These are phyloP conservation scores for Backusella tuberculispora DNA, from an alignment of 192 early-diverging fungal species.

Conservation along the genomic window DNA sequence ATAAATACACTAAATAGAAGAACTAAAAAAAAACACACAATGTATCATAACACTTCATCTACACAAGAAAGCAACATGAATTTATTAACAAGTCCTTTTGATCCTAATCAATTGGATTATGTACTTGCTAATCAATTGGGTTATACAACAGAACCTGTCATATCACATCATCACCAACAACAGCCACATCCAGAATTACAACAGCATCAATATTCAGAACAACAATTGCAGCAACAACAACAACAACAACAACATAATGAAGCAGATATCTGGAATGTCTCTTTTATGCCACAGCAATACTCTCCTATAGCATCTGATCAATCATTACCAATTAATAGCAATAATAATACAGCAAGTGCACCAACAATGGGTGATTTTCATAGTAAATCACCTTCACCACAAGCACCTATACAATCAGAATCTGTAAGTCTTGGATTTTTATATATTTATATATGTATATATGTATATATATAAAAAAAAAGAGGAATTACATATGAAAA, in stretches of 20 bases:
- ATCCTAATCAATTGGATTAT: background rate
- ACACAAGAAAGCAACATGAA: slow-evolving; percentile 6
- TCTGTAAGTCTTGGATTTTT: too few species aligned
- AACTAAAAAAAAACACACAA: too few species aligned
- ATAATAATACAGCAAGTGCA: background rate
- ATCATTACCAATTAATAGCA: background rate
- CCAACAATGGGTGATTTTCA: background rate
- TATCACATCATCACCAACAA: too few species aligned
- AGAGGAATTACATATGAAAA: too few species aligned
- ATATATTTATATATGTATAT: too few species aligned
- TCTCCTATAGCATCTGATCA: background rate
- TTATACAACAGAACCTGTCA: background rate
- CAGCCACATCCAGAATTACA: background rate
- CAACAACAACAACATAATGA: background rate
- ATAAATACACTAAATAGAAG: background rate
- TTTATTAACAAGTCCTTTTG: slow-evolving; percentile 16
- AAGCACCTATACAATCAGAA: background rate
- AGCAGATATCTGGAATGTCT: slow-evolving; percentile 3
- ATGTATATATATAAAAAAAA: too few species aligned
- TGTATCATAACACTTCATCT: slow-evolving; percentile 6
- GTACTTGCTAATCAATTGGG: background rate
- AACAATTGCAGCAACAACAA: background rate
- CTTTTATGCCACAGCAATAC: background rate
- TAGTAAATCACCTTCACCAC: background rate
- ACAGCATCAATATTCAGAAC: background rate